A percentile compares a stretch with the other conserved stretches of the same genome.
Evolutionary conservation across 208 protist genomes (phyloP).

Genomic region (Trypanosoma vivax): DNA sequence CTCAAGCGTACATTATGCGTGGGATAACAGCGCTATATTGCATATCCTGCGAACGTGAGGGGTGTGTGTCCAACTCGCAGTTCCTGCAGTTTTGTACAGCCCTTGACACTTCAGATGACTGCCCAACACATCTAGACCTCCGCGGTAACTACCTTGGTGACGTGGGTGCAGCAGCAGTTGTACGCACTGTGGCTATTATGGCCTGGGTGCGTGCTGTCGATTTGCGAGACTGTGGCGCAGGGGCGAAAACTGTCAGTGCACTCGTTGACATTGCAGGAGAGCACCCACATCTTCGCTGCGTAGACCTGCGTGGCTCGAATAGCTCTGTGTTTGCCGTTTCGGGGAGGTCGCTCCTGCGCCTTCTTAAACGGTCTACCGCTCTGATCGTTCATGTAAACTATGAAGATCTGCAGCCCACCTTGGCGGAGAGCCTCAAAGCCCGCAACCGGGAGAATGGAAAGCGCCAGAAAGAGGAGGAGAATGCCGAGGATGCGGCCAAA

Average conservation of each 20-base stretch:
- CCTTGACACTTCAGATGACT: conserved; percentile 35
- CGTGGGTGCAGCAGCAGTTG: conserved; percentile 46
- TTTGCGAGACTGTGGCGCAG: conserved; percentile 39
- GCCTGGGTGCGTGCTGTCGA: conserved; percentile 54
- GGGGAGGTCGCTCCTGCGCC: conserved; percentile 22
- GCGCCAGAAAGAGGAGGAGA: conserved; percentile 4
- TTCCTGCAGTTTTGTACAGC: conserved; percentile 43
- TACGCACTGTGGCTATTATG: conserved; percentile 56
- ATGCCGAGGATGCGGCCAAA: background rate
- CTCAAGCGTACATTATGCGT: conserved; percentile 31
- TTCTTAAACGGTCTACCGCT: conserved; percentile 12
- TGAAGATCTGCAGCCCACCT: conserved; percentile 22
- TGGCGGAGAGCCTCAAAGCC: conserved; percentile 16
- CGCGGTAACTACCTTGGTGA: conserved; percentile 61
- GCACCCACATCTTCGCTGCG: conserved; percentile 22
- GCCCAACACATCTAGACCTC: conserved; percentile 37
- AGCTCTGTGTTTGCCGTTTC: conserved; percentile 38
- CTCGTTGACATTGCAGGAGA: conserved; percentile 20
- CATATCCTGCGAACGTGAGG: conserved; percentile 56
- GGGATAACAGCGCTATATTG: conserved; percentile 55
- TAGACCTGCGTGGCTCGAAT: conserved; percentile 26
- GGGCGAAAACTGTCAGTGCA: conserved; percentile 20
- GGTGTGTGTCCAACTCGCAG: conserved; percentile 45
- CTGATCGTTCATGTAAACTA: conserved; percentile 26
- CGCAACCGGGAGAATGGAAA: conserved; percentile 1